Evolutionary conservation across 176 grass and related monocot genomes (phyloP), one percentile per base, ranked within the genome.

Genomic region (Saccharum spontaneum): DNA sequence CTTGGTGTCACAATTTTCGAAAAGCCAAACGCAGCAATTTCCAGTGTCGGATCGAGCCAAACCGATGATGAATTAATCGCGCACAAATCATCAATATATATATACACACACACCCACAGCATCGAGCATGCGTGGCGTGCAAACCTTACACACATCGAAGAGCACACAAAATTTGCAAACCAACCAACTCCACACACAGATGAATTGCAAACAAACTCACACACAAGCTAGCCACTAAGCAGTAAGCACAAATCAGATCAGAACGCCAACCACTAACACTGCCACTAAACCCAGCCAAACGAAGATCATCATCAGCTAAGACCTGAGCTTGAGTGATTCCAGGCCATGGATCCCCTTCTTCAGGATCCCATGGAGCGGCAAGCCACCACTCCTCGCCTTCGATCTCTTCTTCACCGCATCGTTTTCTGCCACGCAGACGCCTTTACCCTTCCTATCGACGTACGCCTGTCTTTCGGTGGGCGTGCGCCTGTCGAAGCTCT

Each of bases 371-470:
- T 67, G 84, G 67, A 90, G 57, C 13, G 65, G 66, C 55, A 73
- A 66, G 57, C 73, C 67, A 4, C 69, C 45, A 12, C 79, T 37
- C 81, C 80, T 86, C 20, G 4, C 67, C 69, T 90, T 90, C 0
- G 75, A 18, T 37, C 44, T 54, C 73, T 17, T 7, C 14, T 17
- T 7, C 14, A 46, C 78, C 15, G 15, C 40, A 8, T 60, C 75
- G 20, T 69, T n/a, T 7, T 44, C 43, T 1, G 22, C 75, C 65
- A 83, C 26, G 71, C 77, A 74, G 10, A 79, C 50, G 72, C 37
- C 86, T 48, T 91, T 91, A 3, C 86, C 90, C 60, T 91, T 91
- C 37, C 69, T 33, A 60, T 82, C 79, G 45, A 52, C 79, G 17
- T 72, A 3, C 44, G 55, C 26, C 44, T 26, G 54, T 49, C 14